phyloP scores from a whole-genome alignment of 495 filamentous ascomycete species.

The Rhypophila decipiens region DNA sequence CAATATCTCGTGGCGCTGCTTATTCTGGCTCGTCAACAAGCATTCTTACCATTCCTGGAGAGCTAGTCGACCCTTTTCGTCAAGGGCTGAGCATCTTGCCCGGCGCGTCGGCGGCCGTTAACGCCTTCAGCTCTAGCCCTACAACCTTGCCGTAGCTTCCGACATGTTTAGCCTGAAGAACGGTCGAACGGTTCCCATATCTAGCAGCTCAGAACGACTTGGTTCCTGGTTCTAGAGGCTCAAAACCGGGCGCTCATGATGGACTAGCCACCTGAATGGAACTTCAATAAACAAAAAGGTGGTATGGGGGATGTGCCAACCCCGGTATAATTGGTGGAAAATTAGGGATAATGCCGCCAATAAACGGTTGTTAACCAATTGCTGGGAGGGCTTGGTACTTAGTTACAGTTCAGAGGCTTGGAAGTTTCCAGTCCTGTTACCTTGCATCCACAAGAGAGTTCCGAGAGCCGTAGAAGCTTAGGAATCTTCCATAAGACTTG shows the following conservation, averaged over 20 bases:
- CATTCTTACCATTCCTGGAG: not conserved
- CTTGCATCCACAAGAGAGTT: not conserved
- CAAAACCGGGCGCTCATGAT: not conserved
- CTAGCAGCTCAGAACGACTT: no score
- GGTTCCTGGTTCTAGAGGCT: no score
- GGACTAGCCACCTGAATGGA: not conserved
- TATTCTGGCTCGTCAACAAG: not conserved
- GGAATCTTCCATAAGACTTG: no score
- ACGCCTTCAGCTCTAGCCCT: not conserved
- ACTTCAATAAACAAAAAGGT: not conserved
- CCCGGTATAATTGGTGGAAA: not conserved
- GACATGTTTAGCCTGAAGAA: constrained; percentile 4
- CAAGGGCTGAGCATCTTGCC: not conserved
- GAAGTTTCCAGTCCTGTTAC: not conserved
- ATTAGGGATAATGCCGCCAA: not conserved
- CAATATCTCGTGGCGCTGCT: not conserved
- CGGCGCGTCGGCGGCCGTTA: not conserved
- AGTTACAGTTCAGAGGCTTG: not conserved
- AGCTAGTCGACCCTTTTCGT: not conserved
- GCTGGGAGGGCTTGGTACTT: not conserved
- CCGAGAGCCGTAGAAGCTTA: no score
- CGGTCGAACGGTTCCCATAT: constrained; percentile 2
- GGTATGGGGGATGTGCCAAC: not conserved
- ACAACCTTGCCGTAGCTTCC: not conserved
- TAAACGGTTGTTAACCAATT: not conserved